A percentile compares a stretch with the other conserved stretches of the same genome.
These are phyloP conservation scores for Polyporus arcularius DNA, from an alignment of 768 basidiomycete genomes.

Conservation along the genomic window DNA sequence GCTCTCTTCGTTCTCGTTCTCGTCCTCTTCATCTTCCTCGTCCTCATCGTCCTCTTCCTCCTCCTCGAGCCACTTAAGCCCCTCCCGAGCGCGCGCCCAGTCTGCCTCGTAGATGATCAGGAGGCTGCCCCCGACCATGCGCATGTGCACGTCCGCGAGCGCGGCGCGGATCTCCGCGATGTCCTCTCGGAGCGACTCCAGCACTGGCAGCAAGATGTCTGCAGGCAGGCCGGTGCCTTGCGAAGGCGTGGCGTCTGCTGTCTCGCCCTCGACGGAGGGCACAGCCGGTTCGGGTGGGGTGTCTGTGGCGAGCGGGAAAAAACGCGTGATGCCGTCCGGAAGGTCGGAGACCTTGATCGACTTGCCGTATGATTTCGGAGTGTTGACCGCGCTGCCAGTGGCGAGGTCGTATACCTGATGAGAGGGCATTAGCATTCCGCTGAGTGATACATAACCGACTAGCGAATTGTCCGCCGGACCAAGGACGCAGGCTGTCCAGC, in stretches of 20 bases:
- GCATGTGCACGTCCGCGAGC: slow-evolving; percentile 59
- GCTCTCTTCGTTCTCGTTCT: slow-evolving; percentile 30
- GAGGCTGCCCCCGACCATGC: slow-evolving; percentile 82
- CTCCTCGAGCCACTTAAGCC: slow-evolving; percentile 39
- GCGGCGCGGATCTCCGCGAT: slow-evolving; percentile 51
- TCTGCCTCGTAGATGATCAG: slow-evolving; percentile 82
- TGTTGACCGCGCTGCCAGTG: slow-evolving; percentile 55
- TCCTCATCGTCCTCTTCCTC: slow-evolving; percentile 40
- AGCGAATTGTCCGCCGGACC: too few relatives aligned
- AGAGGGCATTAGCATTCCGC: neutral
- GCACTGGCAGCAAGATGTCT: slow-evolving; percentile 54
- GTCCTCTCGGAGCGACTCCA: slow-evolving; percentile 54
- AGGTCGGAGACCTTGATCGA: slow-evolving; percentile 69
- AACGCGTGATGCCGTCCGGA: slow-evolving; percentile 70
- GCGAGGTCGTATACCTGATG: slow-evolving; percentile 71
- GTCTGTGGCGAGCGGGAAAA: slow-evolving; percentile 58
- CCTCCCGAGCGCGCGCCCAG: slow-evolving; percentile 37
- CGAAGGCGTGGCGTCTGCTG: slow-evolving; percentile 15
- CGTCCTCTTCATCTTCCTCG: slow-evolving; percentile 34
- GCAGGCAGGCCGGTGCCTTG: slow-evolving; percentile 55
- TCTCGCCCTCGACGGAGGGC: slow-evolving; percentile 9
- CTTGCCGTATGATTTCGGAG: slow-evolving; percentile 79
- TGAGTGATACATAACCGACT: too few relatives aligned
- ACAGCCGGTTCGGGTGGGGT: slow-evolving; percentile 7
- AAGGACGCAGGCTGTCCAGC: too few relatives aligned